Evolutionary conservation across 345 rosid species (phyloP).

Genomic region (Salix brachista): DNA sequence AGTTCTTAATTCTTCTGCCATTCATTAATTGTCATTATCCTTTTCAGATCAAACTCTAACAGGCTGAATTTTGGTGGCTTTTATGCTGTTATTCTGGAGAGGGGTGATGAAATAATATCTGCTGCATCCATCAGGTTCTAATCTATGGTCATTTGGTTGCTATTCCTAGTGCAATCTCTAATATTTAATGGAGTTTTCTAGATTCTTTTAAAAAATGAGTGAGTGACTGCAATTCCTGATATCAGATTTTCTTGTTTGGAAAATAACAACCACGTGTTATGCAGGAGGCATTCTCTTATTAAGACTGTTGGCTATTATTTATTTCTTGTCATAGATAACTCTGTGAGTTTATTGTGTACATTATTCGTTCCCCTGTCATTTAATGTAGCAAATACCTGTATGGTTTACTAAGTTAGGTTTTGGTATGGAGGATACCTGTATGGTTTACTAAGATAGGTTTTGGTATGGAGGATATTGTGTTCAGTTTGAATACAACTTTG

Average conservation of each 20-base stretch:
- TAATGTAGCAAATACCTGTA: not conserved
- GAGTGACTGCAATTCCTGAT: not conserved
- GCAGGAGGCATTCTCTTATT: not conserved
- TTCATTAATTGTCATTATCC: conserved; percentile 4
- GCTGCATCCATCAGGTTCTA: conserved; percentile 75
- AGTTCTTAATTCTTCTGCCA: not conserved
- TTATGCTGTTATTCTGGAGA: conserved; percentile 73
- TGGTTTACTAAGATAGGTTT: not conserved
- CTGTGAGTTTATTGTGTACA: not conserved
- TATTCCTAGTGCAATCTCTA: not conserved
- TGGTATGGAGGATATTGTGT: not conserved
- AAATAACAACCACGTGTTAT: not conserved
- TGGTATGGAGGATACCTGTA: not conserved
- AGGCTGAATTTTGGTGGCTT: conserved; percentile 73
- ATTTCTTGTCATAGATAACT: not conserved
- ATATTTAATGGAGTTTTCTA: not conserved
- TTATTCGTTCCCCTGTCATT: not conserved
- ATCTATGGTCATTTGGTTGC: conserved; percentile 2
- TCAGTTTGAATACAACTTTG: not conserved
- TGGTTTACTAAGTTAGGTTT: not conserved
- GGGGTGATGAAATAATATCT: conserved; percentile 84
- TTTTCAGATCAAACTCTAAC: conserved; percentile 68
- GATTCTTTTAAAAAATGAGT: not conserved
- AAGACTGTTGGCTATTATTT: not conserved
- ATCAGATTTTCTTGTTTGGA: not conserved